phyloP scores from a whole-genome alignment of 1,284 basidiomycete genomes.

The Wolfiporia cocos region DNA sequence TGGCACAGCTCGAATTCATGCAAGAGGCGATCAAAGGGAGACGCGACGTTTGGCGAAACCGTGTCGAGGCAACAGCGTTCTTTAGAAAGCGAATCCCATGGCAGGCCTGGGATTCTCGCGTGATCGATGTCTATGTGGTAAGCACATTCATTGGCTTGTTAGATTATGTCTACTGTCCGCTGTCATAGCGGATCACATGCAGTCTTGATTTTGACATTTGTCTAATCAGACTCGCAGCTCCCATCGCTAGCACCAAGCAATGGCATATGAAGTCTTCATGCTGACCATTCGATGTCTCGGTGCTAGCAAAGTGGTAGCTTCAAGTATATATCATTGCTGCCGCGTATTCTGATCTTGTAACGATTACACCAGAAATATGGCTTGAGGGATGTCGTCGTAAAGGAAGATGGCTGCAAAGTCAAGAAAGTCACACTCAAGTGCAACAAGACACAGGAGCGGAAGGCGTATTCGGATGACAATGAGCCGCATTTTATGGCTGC shows the following conservation, averaged over 20 bases:
- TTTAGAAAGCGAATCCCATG: not conserved
- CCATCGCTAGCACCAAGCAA: no score
- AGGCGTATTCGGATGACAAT: not conserved
- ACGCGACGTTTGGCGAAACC: not conserved
- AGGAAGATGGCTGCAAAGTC: not conserved
- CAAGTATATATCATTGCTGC: no score
- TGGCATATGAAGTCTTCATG: no score
- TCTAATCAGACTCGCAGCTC: no score
- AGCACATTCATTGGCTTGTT: not conserved
- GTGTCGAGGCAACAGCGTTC: not conserved
- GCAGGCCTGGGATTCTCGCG: not conserved
- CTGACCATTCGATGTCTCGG: no score
- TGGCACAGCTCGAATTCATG: not conserved
- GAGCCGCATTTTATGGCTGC: constrained; percentile 1
- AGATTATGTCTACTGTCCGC: not conserved
- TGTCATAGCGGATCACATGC: no score
- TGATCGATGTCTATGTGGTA: not conserved
- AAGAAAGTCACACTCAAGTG: not conserved
- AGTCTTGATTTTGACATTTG: no score
- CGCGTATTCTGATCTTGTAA: no score
- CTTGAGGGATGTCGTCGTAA: not conserved
- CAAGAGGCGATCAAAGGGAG: not conserved
- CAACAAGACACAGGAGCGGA: not conserved
- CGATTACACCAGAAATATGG: constrained; percentile 1
- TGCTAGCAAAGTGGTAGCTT: no score